Evolutionary conservation across 345 rosid species (phyloP).

Genomic region (Syzygium oleosum): DNA sequence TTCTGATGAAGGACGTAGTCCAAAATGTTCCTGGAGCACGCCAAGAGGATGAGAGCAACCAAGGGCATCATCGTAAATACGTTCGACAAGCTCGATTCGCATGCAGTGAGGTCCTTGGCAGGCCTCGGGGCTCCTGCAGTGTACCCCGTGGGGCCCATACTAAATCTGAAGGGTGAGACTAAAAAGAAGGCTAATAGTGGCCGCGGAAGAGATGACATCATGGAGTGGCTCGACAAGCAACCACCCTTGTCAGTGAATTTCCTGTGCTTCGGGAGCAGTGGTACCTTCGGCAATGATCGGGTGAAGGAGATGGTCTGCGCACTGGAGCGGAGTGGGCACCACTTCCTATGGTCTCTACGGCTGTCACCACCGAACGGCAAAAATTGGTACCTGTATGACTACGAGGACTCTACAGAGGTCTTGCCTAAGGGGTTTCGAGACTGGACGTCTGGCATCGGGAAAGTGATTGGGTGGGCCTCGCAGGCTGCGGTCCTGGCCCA

Average conservation of each 20-base stretch:
- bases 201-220: neutral
- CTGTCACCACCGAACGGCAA: neutral
- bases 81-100: slow-evolving; percentile 31
- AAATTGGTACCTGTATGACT: neutral
- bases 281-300: slow-evolving; percentile 34
- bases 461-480: slow-evolving; percentile 40
- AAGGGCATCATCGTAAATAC: slow-evolving; percentile 47
- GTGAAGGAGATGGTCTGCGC: slow-evolving; percentile 9
- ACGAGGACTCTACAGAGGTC: slow-evolving; percentile 7
- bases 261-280: slow-evolving; percentile 62
- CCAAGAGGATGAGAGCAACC: slow-evolving; percentile 1
- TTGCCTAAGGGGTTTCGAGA: slow-evolving; percentile 33
- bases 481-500: slow-evolving; percentile 1
- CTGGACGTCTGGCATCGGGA: slow-evolving; percentile 23
- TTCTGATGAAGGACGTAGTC: neutral
- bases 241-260: slow-evolving; percentile 43
- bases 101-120: slow-evolving; percentile 9
- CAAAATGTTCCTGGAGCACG: neutral
- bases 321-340: slow-evolving; percentile 14
- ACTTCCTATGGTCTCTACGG: slow-evolving; percentile 4
- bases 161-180: slow-evolving; percentile 16
- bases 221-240: slow-evolving; percentile 50
- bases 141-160: slow-evolving; percentile 41
- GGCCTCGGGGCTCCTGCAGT: slow-evolving; percentile 12
- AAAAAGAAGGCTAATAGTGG: neutral